phyloP scores from a whole-genome alignment of 768 basidiomycete genomes.

The Cytidiella melzeri region DNA sequence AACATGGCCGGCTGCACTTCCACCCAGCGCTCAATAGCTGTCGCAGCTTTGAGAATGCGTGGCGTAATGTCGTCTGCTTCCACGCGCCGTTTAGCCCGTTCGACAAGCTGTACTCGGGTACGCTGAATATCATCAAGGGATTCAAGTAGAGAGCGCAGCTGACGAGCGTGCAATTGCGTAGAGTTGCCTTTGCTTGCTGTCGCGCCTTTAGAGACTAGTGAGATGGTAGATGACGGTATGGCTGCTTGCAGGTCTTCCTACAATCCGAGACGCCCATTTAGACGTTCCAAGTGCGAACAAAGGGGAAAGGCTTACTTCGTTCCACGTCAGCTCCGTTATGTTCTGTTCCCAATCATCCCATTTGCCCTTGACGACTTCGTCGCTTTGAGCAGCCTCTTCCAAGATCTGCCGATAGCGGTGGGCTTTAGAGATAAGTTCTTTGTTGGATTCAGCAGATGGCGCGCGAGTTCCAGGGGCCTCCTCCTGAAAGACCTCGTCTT shows the following conservation, averaged over 20 bases:
- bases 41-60: slow-evolving; percentile 59
- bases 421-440: slow-evolving; percentile 63
- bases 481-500: slow-evolving; percentile 67
- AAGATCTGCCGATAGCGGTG: slow-evolving; percentile 69
- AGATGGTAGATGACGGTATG: slow-evolving; percentile 60
- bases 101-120: slow-evolving; percentile 54
- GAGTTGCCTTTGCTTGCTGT: slow-evolving; percentile 7
- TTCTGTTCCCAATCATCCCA: slow-evolving; percentile 85
- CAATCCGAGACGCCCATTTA: neutral
- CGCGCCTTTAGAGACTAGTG: slow-evolving; percentile 1
- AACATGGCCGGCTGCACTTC: slow-evolving; percentile 85
- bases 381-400: slow-evolving; percentile 65
- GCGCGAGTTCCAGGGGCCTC: slow-evolving; percentile 42
- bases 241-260: slow-evolving; percentile 62
- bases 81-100: slow-evolving; percentile 55
- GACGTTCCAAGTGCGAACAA: neutral
- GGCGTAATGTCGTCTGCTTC: slow-evolving; percentile 69
- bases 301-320: slow-evolving; percentile 36
- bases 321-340: slow-evolving; percentile 66
- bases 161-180: slow-evolving; percentile 61
- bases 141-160: slow-evolving; percentile 70
- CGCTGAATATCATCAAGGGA: slow-evolving; percentile 67
- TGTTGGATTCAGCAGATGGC: slow-evolving; percentile 77
- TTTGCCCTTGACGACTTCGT: slow-evolving; percentile 70
- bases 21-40: slow-evolving; percentile 55